Evolutionary conservation across 2,329 filamentous ascomycete genomes (phyloP), one percentile per base, ranked within the genome.

Genomic region (Thermoascus crustaceus): DNA sequence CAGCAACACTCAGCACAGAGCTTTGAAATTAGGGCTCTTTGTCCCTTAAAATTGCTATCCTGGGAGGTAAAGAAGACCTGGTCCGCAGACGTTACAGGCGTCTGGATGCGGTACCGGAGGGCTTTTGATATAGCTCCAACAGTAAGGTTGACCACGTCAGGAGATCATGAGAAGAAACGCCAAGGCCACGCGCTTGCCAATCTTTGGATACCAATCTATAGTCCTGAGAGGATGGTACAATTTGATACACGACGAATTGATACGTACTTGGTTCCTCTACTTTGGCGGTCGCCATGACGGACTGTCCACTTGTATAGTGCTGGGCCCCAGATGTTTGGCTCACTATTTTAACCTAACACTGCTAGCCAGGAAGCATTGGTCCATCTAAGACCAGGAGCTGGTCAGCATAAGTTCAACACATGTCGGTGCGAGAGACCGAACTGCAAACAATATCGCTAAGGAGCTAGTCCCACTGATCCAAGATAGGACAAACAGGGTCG

Each of bases 1-100:
- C 31, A 10, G 11, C 23, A 33, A 33, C 14, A 14, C 7, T 33
- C n/a, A 33, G 23, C 18, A 22, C 10, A 22, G 21, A 17, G 20
- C n/a, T 24, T 23, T 23, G 18, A 33, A 32, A 33, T 33, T 9
- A 23, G 13, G 14, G 21, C 31, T 23, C 31, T 33, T 33, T 33
- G 31, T 33, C 13, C 26, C 13, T 16, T 9, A 13, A 29, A 17
- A 29, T 16, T 18, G 26, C 26, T 29, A 29, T 29, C 9, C 26
- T 29, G 26, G 26, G 26, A 29, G n/a, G 7, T 13, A 7, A 17
- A 29, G 14, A 29, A 17, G 26, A 17, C 16, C 14, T 7, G 7
- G 16, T 29, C 26, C 18, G 16, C 26, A 29, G 26, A 18, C n/a
- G 26, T 17, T 29, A 29, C 26, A 16, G 26, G 9, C 18, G 16